Base-by-base conservation (phyloP, 768 basidiomycete species). In the Paxillus involutus region DNA sequence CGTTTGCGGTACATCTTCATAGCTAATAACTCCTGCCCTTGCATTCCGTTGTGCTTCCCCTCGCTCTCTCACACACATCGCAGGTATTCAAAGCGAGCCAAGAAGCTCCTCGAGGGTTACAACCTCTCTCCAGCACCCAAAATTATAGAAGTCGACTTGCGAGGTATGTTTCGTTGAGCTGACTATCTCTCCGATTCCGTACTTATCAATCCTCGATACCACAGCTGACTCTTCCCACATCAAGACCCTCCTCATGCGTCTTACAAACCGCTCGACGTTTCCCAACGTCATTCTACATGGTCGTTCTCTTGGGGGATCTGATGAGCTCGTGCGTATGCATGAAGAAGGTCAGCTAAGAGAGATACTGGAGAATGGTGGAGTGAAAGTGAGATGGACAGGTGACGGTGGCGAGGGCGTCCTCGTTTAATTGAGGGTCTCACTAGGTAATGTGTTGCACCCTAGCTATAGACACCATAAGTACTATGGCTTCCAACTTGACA, bases 221-320 rank as follows among this genome's bases (percentile, higher is more conserved):
- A 7, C 55, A 89, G 86, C 79, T 56, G 90, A 92, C 61, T 73
- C 77, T 1, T 71, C 74, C 9, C 72, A 82, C 29, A 76, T 93
- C 57, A 91, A 93, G 67, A 68, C 74, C 10, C 71, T 92, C 30
- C 73, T 93, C 45, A 75, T 73, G 9, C 83, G 89, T 36, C 68
- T 91, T 30, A 93, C 90, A 2, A 70, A 72, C 3, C 86, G 77
- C 13, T 68, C 77, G 7, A 92, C 91, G 4, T 90, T 91, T 65
- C 91, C 91, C 1, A 93, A 93, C 57, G 73, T 89, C 50, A 59
- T 93, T 26, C 62, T 92, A 12, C 75, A 76, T 17, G 89, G 89
- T 9, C 75, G 71, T 44, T 82, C 82, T 6, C 72, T 89, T 3
- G 85, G 87, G 10, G 89, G 89, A 33, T 85, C 78, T 1, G 88